Evolutionary conservation across 2,329 filamentous ascomycete species (phyloP).

Genomic region (Chrysosphaeria jannelii): DNA sequence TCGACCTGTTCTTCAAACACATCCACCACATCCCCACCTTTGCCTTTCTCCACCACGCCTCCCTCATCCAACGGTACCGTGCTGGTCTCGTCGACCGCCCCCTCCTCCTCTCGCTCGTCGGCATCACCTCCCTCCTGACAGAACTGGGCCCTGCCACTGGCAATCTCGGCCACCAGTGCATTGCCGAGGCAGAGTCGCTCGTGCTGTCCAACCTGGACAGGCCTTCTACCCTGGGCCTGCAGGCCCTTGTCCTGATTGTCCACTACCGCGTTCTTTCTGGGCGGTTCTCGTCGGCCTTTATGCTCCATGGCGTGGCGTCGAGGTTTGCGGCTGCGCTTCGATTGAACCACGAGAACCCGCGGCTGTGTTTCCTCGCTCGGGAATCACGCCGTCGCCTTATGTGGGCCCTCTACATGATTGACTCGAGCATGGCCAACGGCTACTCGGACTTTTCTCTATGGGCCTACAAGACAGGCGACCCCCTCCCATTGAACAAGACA

Average conservation of each 20-base stretch:
- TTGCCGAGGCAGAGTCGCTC: constrained; percentile 21
- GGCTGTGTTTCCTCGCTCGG: constrained; percentile 13
- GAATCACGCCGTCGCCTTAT: constrained; percentile 15
- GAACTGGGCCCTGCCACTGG: constrained; percentile 20
- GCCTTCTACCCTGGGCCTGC: constrained; percentile 24
- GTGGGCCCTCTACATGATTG: constrained; percentile 19
- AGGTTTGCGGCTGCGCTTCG: constrained; percentile 18
- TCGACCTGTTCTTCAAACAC: constrained; percentile 26
- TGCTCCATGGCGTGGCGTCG: constrained; percentile 15
- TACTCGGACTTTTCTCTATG: constrained; percentile 16
- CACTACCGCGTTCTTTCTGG: constrained; percentile 16
- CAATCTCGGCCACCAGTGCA: constrained; percentile 21
- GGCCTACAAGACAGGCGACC: constrained; percentile 10
- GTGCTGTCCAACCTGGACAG: constrained; percentile 22
- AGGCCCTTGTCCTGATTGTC: constrained; percentile 15
- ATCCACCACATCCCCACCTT: constrained; percentile 27
- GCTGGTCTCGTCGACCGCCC: constrained; percentile 23
- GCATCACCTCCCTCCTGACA: constrained; percentile 23
- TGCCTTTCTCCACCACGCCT: constrained; percentile 26
- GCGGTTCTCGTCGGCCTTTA: constrained; percentile 16
- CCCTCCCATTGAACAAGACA: no score
- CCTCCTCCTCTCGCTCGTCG: constrained; percentile 21
- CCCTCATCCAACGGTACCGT: constrained; percentile 26
- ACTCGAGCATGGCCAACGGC: constrained; percentile 16
- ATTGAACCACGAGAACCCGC: constrained; percentile 17